Evolutionary conservation across 768 basidiomycete genomes (phyloP), one percentile per base, ranked within the genome.

Genomic region (Lactarius indigo): DNA sequence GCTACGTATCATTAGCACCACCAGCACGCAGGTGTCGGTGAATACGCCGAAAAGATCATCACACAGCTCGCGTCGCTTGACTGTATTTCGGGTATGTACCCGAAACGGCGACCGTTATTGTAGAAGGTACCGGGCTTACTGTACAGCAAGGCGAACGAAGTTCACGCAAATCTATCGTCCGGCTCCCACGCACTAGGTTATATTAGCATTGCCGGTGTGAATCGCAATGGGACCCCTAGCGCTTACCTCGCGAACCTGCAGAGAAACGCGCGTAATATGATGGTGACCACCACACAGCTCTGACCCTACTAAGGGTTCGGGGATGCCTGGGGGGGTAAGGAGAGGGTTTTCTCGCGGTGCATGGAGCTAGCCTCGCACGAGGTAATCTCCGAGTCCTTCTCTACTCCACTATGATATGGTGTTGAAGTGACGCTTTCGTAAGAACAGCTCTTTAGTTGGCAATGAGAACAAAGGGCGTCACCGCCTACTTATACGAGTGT

Each of bases 391-490:
- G 2, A 37, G 35, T 37, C 8, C 8, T 20, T 37, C 13, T 41
- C 23, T 52, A 23, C 47, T 26, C 57, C 2, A 17, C 13, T 35
- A 47, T 26, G 33, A 56, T 8, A n/a, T 56, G 30, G 31, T 13
- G 9, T 31, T 6, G 37, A 41, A 31, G 17, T 18, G 39, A 39
- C 12, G 12, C 12, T 17, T 23, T 52, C 6, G 23, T 31, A 69
- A 91, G 89, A 93, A 92, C 73, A 92, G 91, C 69, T 91, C 90
- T 1, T 78, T 92, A n/a, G 83, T 92, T 35, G 91, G 89, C 74
- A 76, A 82, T 3, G 91, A 92, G 75, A 92, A 92, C 79, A 92
- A 93, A 74, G 91, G 91, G 91, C 47, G 91, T 92, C 89, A 90
- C 91, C 3, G 90, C 90, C 9, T 88, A 84, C 74, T 74, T 92